Evolutionary conservation across 2,329 filamentous ascomycete genomes (phyloP), one percentile per base, ranked within the genome.

Genomic region (Microsporum audouinii): DNA sequence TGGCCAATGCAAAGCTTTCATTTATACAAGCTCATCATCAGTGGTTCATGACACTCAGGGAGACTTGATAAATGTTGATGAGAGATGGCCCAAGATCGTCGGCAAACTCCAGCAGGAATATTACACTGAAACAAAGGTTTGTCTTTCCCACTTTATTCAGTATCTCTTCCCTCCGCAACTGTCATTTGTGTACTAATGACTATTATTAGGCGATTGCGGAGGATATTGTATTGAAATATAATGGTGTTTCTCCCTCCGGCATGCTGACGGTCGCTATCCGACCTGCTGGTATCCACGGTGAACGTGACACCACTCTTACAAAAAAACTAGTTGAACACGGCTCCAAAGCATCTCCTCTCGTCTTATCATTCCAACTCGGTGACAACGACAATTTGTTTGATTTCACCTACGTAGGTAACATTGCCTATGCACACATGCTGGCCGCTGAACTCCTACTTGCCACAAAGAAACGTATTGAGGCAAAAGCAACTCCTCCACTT

Each of bases 11-110:
- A 89, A 86, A 75, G 88, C 83, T 0, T 84, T 97, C 65, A 89
- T 97, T 55, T 96, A 92, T 76, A 97, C 92, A 17, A 94, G 88
- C 73, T 94, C 88, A 60, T 88, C 89, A 59, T 95, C 90, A 63
- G 87, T 96, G 64, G 80, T 96, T 65, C 87, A 88, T 71, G 91
- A 97, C 75, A 91, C 91, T 67, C 78, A 81, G 63, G 83, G 78
- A 63, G 88, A 96, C 72, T 82, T 95, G 71, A 82, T 85, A 72
- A 91, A 96, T 72, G 90, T 89, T 65, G 87, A 91, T 73, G 92
- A 97, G 79, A 79, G 82, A 55, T 90, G 88, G 81, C 89, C 89
- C 33, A 81, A 88, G 57, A 85, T 94, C 59, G 80, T 84, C 55
- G 88, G 88, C 36, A 81, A 82, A 63, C 76, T 84, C 66, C 86